Evolutionary conservation across 257 asterid genomes (phyloP).

Genomic region (Nicotiana knightiana): DNA sequence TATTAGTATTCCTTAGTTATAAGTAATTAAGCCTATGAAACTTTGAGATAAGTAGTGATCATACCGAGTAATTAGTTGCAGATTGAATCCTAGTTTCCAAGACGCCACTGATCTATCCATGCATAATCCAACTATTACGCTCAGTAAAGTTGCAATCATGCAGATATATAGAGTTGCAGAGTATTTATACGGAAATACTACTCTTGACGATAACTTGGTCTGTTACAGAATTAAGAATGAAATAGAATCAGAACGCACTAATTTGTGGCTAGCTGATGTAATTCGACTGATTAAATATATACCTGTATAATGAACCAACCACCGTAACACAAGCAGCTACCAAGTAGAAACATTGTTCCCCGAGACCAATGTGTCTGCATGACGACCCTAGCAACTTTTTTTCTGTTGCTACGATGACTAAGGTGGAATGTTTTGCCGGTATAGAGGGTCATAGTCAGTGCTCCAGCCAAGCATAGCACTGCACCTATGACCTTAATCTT

Average conservation of each 20-base stretch:
- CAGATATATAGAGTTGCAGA: constrained; percentile 33
- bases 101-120: constrained; percentile 26
- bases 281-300: constrained; percentile 13
- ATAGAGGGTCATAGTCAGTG: constrained; percentile 34
- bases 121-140: constrained; percentile 31
- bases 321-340: constrained; percentile 37
- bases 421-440: constrained; percentile 35
- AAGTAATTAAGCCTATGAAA: too few species aligned
- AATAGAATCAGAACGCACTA: neutral
- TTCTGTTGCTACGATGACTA: neutral
- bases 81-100: constrained; percentile 41
- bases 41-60: too few species aligned
- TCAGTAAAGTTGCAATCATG: constrained; percentile 38
- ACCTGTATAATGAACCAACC: constrained; percentile 48
- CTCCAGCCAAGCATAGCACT: constrained; percentile 48
- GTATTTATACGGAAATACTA: constrained; percentile 38
- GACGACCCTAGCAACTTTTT: neutral
- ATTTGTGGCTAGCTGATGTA: neutral
- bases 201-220: constrained; percentile 30
- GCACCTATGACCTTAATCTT: constrained; percentile 38
- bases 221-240: neutral
- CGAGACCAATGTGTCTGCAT: constrained; percentile 23
- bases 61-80: constrained; percentile 29
- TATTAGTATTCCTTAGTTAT: neutral
- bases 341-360: constrained; percentile 45